Evolutionary conservation across 768 basidiomycete species (phyloP), one percentile per base, ranked within the genome.

Genomic region (Sarcodon aspratus): DNA sequence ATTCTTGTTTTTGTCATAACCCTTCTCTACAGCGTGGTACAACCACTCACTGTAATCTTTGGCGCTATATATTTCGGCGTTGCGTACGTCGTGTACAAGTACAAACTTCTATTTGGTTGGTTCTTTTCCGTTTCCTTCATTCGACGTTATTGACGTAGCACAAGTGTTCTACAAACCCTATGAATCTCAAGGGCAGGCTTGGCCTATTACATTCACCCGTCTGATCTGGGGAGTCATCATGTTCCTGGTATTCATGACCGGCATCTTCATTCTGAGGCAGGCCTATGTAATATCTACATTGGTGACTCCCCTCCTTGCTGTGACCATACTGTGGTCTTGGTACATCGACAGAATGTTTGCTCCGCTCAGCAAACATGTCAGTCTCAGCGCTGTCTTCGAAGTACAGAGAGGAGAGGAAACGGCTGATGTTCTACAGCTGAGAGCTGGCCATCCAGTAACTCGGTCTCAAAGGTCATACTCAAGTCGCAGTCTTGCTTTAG

Each of bases 81-180:
- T 36, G 90, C 78, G 7, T 99, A 99, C 61, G 74, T 98, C 6
- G 94, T 96, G 3, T 98, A 97, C 77, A 99, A 99, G 71, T 96
- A 98, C 69, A 95, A 96, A 58, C 74, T 98, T 4, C 71, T 98
- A 0, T 96, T 95, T 57, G 91, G 94, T 94, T 50, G 49, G 87
- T 66, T 5, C 3, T 10, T 6, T 34, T 27, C 8, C 3, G 13
- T 13, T 8, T 42, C 40, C 13, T 21, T 33, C 13, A n/a, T 45
- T 44, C 10, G 3, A 47, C 12, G 44, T 52, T 51, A 44, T 44
- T 15, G 13, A 38, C 34, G 11, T 32, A 21, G 48, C 44, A 42
- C 0, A 59, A 96, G 93, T 97, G 15, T 98, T 95, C 71, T 96
- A 96, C 71, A 97, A 97, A 60, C 95, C 96, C 0, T 98, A 97